A percentile compares a stretch with the other conserved stretches of the same genome.
Evolutionary conservation across 768 basidiomycete genomes (phyloP).

Genomic region (Suillus cothurnatus): DNA sequence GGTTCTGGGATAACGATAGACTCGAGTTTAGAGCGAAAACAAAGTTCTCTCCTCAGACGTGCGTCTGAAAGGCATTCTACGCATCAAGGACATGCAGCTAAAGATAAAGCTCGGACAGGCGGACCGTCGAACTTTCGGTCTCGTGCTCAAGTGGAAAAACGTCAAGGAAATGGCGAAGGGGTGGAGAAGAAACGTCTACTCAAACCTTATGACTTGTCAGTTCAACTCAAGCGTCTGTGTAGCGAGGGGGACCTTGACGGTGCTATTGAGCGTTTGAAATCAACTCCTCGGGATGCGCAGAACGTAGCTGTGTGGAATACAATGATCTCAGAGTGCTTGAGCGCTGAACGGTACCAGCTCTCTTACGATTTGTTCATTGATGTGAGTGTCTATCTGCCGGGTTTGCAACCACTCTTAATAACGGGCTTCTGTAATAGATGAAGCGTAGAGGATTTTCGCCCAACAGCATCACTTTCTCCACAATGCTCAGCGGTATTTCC

Average conservation of each 20-base stretch:
- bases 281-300: constrained; percentile 70
- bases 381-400: constrained; percentile 43
- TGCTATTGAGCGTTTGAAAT: constrained; percentile 69
- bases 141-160: constrained; percentile 4
- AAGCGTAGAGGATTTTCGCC: constrained; percentile 81
- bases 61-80: constrained; percentile 6
- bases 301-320: constrained; percentile 82
- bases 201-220: constrained; percentile 63
- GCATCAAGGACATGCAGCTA: constrained; percentile 9
- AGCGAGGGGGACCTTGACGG: constrained; percentile 56
- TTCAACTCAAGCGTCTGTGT: constrained; percentile 59
- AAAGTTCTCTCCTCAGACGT: constrained; percentile 1
- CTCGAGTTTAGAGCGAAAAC: constrained; percentile 3
- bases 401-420: constrained; percentile 8
- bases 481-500: constrained; percentile 66
- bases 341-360: constrained; percentile 55
- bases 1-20: constrained; percentile 5
- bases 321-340: constrained; percentile 66
- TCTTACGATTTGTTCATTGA: constrained; percentile 70
- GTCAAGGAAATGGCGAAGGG: constrained; percentile 4
- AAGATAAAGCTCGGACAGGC: background rate
- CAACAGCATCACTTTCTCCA: constrained; percentile 64
- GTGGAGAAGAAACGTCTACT: constrained; percentile 38
- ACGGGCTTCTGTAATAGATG: constrained; percentile 53
- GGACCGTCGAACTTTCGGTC: constrained; percentile 8